These are phyloP conservation scores for Avena eriantha DNA, from an alignment of 176 grass and related monocot genomes.

Conservation along the genomic window DNA sequence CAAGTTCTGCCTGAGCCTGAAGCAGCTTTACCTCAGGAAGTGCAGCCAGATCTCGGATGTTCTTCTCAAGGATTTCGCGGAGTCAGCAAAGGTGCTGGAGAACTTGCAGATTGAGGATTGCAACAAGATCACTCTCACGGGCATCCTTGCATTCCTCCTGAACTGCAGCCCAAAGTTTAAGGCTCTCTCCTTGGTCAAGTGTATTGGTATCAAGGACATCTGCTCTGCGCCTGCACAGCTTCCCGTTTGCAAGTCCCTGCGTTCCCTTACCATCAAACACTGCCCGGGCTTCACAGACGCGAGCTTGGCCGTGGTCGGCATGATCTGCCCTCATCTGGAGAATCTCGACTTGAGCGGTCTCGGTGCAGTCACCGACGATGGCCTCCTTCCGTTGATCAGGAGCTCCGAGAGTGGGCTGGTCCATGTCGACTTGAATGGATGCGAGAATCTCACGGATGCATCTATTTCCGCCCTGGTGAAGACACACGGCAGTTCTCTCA, in stretches of 20 bases:
- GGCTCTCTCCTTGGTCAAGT: constrained; percentile 77
- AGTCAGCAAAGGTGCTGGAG: constrained; percentile 66
- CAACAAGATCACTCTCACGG: constrained; percentile 69
- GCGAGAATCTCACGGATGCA: constrained; percentile 75
- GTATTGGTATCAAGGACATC: constrained; percentile 83
- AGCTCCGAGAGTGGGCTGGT: constrained; percentile 64
- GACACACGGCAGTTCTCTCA: constrained; percentile 70
- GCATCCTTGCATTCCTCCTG: constrained; percentile 73
- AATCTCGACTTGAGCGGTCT: constrained; percentile 79
- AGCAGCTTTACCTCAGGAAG: constrained; percentile 70
- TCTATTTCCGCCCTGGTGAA: constrained; percentile 66
- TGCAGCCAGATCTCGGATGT: constrained; percentile 74
- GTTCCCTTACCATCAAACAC: constrained; percentile 74
- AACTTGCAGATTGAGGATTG: constrained; percentile 80
- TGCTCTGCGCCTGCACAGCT: constrained; percentile 64
- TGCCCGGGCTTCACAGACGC: constrained; percentile 83
- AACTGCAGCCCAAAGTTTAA: constrained; percentile 80
- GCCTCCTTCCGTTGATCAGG: constrained; percentile 77
- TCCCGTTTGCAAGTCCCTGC: constrained; percentile 67
- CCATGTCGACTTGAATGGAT: constrained; percentile 78
- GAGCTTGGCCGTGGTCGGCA: constrained; percentile 75
- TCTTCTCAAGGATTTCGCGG: constrained; percentile 66
- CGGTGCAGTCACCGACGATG: constrained; percentile 65
- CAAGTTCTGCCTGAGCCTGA: constrained; percentile 81
- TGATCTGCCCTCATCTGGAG: constrained; percentile 89